phyloP scores from a whole-genome alignment of 306 rosid species.

The peach (Prunus persica) region Prunus_persica_NCBIv2 NC_034016.1:15589001-15589500 shows the following conservation, averaged over 20 bases:
- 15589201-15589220: not conserved
- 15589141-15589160: no score
- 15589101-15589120: no score
- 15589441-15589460: not conserved
- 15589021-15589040: no score
- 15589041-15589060: no score
- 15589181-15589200: not conserved
- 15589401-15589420: not conserved
- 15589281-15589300: not conserved
- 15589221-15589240: not conserved
- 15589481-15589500: not conserved
- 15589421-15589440: not conserved
- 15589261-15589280: not conserved
- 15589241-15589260: not conserved
- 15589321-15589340: not conserved
- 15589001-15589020: no score
- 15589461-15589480: not conserved
- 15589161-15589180: no score
- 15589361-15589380: not conserved
- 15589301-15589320: slow-evolving; percentile 5
- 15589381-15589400: not conserved
- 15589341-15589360: not conserved
- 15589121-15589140: no score
- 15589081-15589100: no score
- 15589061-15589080: no score